A percentile compares a stretch with the other conserved stretches of the same genome.
Evolutionary conservation across 495 filamentous ascomycete genomes (phyloP).

Genomic region (Massariosphaeria phaeospora): DNA sequence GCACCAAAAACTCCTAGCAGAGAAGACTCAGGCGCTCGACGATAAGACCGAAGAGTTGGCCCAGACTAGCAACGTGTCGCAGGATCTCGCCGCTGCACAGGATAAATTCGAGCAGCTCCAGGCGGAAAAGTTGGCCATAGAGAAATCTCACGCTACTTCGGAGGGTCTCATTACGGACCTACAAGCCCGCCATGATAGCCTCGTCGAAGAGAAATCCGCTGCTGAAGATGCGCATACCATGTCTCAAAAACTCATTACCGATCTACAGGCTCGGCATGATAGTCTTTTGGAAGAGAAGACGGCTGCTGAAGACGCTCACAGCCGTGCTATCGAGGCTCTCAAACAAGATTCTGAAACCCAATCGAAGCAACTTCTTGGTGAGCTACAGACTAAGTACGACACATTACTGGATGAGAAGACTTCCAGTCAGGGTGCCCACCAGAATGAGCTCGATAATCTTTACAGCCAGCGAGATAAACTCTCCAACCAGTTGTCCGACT

Average conservation of each 20-base stretch:
- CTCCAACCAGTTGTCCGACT: neutral
- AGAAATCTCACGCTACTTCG: conserved; percentile 10
- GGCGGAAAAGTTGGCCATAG: conserved; percentile 10
- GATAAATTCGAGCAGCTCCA: conserved; percentile 14
- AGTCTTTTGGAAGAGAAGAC: conserved; percentile 17
- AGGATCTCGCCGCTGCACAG: conserved; percentile 6
- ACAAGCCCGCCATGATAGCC: conserved; percentile 11
- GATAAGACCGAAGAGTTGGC: conserved; percentile 6
- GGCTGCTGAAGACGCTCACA: conserved; percentile 27
- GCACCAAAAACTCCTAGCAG: conserved; percentile 3
- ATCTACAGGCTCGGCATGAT: conserved; percentile 19
- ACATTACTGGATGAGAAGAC: conserved; percentile 20
- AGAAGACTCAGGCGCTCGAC: conserved; percentile 8
- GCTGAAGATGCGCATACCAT: conserved; percentile 14
- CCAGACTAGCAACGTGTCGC: neutral
- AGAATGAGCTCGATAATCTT: conserved; percentile 1
- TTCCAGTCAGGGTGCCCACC: conserved; percentile 1
- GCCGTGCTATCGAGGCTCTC: conserved; percentile 20
- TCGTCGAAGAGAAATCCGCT: conserved; percentile 14
- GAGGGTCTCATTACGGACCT: conserved; percentile 15
- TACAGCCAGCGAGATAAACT: conserved; percentile 7
- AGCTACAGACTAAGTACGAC: conserved; percentile 27
- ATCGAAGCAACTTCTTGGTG: conserved; percentile 21
- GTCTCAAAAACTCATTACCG: conserved; percentile 11
- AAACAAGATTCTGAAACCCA: conserved; percentile 18